phyloP scores from a whole-genome alignment of 2,329 filamentous ascomycete species.

The Pyricularia grisea region DNA sequence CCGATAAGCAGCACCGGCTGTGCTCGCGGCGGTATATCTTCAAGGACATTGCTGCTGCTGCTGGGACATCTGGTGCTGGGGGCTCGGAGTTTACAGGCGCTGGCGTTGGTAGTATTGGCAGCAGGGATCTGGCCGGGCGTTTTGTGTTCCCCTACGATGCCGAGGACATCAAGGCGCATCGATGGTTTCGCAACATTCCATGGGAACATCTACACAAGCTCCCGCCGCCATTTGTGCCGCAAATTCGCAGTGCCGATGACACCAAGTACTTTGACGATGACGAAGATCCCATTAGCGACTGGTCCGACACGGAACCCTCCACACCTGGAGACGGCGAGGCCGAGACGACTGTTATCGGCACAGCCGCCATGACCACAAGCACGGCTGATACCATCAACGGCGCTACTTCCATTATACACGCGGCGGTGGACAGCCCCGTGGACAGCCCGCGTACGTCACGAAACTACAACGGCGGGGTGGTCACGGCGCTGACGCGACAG shows the following conservation, averaged over 20 bases:
- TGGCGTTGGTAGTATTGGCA: constrained; percentile 14
- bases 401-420: background rate
- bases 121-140: constrained; percentile 24
- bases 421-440: background rate
- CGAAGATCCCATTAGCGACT: constrained; percentile 59
- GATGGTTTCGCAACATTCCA: constrained; percentile 70
- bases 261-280: constrained; percentile 89
- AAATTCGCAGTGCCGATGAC: constrained; percentile 57
- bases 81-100: background rate
- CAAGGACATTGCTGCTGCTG: constrained; percentile 39
- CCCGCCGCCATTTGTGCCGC: constrained; percentile 70
- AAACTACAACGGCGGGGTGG: background rate
- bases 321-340: background rate
- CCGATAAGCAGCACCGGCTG: constrained; percentile 65
- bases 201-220: constrained; percentile 69
- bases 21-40: constrained; percentile 66
- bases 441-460: background rate
- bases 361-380: background rate
- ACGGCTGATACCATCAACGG: background rate
- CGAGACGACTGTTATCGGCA: background rate
- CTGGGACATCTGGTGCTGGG: background rate
- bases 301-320: constrained; percentile 13
- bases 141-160: constrained; percentile 80
- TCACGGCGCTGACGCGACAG: constrained; percentile 2
- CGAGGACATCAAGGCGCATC: constrained; percentile 80